Base-by-base conservation (phyloP, 2,329 filamentous ascomycete species). In the Fusarium sulawesiense region DNA sequence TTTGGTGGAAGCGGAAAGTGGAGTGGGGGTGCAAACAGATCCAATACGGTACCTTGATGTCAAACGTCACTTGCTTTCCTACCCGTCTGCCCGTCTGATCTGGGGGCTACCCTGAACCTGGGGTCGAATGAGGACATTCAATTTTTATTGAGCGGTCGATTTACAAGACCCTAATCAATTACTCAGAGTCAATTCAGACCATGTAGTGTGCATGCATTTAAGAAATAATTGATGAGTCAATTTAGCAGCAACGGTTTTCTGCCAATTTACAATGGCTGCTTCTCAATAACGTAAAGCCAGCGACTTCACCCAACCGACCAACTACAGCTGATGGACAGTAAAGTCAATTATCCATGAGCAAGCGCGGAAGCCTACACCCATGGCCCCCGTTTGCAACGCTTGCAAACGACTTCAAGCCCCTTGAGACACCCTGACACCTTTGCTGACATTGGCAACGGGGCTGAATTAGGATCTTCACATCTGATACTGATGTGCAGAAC, bases 1-100 rank as follows among this genome's bases (percentile, higher is more conserved):
- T 65, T 68, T 71, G 61, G 60, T 73, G 18, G 34, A 37, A 37
- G 34, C 34, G 34, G 34, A 37, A 37, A 37, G 34, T 37, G 34
- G 18, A 49, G 71, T 75, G 73, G 73, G 60, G 60, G 46, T 46
- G 34, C 71, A 74, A 66, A 58, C 56, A 58, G n/a, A 55, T 20
- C 21, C n/a, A 18, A 42, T 54, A 25, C 29, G 48, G 42, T 51
- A 73, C 73, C 71, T 72, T 73, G 73, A 74, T 73, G 70, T 68
- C 68, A 74, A 74, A 74, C 59, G 60, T 71, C 63, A 73, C 70
- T 64, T 61, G 23, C 20, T 21, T 42, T 41, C 18, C 46, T n/a
- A 16, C 29, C 23, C 23, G 14, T 30, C n/a, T 21, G 27, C 21
- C 21, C 21, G 21, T 23, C 21, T 23, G 21, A 23, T 32, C 48